Evolutionary conservation across 2,329 filamentous ascomycete species (phyloP), one percentile per base, ranked within the genome.

Genomic region (Colletotrichum sp.): DNA sequence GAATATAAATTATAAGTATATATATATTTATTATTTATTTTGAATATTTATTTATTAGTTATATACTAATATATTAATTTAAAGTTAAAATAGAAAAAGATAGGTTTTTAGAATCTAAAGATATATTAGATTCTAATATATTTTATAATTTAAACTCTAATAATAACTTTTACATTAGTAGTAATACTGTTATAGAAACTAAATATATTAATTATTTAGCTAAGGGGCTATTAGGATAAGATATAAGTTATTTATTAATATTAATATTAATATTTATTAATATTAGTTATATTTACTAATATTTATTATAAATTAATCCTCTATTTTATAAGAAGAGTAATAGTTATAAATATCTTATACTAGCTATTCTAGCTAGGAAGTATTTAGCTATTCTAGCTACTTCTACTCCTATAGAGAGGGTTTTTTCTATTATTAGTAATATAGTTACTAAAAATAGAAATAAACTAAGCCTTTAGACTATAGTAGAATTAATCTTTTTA

Each of bases 341-440:
- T 63, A 22, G 6, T n/a, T 22, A 34, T 32, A 34, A 63, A 32
- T 63, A 34, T 22, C 59, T 2, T 34, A 63, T 63, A 22, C 13
- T n/a, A 32, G 19, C 12, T 61, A 29, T 29, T 29, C 12, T 63
- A 63, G 19, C 59, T 63, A 63, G 15, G 36, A 34, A 1, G n/a
- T 63, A 63, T 36, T 63, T 22, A 34, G 59, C 59, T 30, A 83
- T 69, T 30, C 82, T 52, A 68, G 80, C 30, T 63, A 63, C 30
- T 63, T 61, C 8, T 25, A 0, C n/a, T 30, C 3, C n/a, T 25
- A 29, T 59, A 59, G n/a, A 59, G 13, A 59, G 59, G 25, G 59
- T 32, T 62, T 62, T 36, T 62, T 62, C 55, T 62, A 22, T 32
- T 62, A n/a, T 5, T 62, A 30, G 13, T 62, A 62, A 62, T 62